Evolutionary conservation across 768 basidiomycete genomes (phyloP), one percentile per base, ranked within the genome.

Genomic region (Naematelia aurantialba): DNA sequence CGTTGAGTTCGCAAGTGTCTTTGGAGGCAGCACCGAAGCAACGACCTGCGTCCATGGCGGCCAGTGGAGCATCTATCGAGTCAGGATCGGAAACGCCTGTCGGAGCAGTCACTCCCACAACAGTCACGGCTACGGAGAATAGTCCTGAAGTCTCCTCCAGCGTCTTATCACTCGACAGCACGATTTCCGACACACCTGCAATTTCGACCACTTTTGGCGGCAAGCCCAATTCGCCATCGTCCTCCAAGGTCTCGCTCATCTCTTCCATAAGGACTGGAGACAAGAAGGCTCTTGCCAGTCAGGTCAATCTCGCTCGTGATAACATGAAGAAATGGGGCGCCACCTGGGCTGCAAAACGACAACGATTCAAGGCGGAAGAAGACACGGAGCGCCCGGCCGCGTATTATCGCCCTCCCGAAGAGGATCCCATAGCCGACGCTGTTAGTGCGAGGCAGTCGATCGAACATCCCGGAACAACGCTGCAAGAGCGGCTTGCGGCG

Each of bases 301-400:
- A 88, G 0, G 89, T 78, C 25, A 69, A 62, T 24, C 61, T 74
- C 34, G 78, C 91, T 12, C 88, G 87, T 73, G 93, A 96, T 70
- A 83, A 88, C 8, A 87, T 96, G 82, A 85, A 87, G 59, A 94
- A 94, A 73, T 94, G 91, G 91, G 86, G 91, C 22, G 86, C 85
- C 25, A 89, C 85, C 58, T 92, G 89, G 87, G 72, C 73, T 80
- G 77, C 1, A 63, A 31, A 12, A 59, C 59, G 10, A 26, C 27
- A 2, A 22, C 44, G n/a, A 58, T 29, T 48, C 12, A 4, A 22
- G 8, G 46, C 55, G 8, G 44, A 57, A 8, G 31, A 26, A 22
- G 65, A 65, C 13, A 45, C 48, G 12, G 56, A 59, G 10, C 50
- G 55, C 27, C 59, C 67, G 14, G 55, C 65, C 1, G 66, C 62